Conservation (phyloP, 106 monocot species). For the Dendrobium catenatum region DNA sequence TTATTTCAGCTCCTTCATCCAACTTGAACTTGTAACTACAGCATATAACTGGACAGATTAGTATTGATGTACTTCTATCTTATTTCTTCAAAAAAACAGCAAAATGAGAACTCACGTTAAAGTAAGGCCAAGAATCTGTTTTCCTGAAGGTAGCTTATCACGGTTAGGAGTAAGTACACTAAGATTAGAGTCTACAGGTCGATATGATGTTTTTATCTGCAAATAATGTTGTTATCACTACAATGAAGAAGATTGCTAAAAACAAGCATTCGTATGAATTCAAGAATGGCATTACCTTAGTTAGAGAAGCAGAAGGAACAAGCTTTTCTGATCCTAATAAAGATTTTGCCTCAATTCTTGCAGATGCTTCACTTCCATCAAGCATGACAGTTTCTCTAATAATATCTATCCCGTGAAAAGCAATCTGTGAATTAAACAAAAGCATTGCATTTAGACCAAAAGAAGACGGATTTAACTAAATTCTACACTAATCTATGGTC, state of each 20-base stretch:
- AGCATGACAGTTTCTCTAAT: conserved; percentile 40
- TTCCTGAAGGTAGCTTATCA: conserved; percentile 83
- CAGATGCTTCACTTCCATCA: conserved; percentile 91
- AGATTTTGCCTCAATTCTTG: conserved; percentile 58
- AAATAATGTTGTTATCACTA: conserved; percentile 1
- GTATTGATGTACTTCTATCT: neutral
- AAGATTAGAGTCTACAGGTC: conserved; percentile 63
- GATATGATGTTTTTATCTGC: conserved; percentile 72
- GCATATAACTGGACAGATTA: conserved; percentile 1
- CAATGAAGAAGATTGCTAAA: neutral
- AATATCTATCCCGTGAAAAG: conserved; percentile 79
- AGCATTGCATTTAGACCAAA: neutral
- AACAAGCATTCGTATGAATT: neutral
- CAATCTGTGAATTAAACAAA: conserved; percentile 36
- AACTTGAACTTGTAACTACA: conserved; percentile 89
- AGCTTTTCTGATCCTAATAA: conserved; percentile 79
- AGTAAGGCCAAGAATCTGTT: conserved; percentile 70
- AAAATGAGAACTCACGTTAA: conserved; percentile 42
- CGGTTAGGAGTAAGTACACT: conserved; percentile 49
- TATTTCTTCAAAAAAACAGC: neutral
- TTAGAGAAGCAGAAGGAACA: conserved; percentile 63
- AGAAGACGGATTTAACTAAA: neutral
- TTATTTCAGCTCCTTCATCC: conserved; percentile 87
- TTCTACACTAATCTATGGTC: neutral
- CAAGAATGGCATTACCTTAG: conserved; percentile 41